Conservation (phyloP, 306 rosid genomes). For the peach (Prunus persica) region Prunus_persica_NCBIv2 NC_034009.1:42080501-42081000, state of each 20-base stretch:
- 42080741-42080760: slow-evolving; percentile 40
- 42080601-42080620: slow-evolving; percentile 21
- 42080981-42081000: too few species aligned
- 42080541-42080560: too few species aligned
- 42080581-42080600: neutral
- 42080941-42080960: too few species aligned
- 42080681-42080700: neutral
- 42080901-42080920: neutral
- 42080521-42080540: too few species aligned
- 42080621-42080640: slow-evolving; percentile 43
- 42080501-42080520: too few species aligned
- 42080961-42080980: neutral
- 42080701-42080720: too few species aligned
- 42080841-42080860: neutral
- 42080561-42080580: neutral
- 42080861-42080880: neutral
- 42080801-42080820: slow-evolving; percentile 52
- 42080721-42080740: neutral
- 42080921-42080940: neutral
- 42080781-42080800: slow-evolving; percentile 52
- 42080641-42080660: slow-evolving; percentile 51
- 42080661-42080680: neutral
- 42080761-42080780: slow-evolving; percentile 48
- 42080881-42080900: neutral
- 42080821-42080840: neutral